phyloP scores from a whole-genome alignment of 2,329 filamentous ascomycete genomes.

The Botrytis elliptica region DNA sequence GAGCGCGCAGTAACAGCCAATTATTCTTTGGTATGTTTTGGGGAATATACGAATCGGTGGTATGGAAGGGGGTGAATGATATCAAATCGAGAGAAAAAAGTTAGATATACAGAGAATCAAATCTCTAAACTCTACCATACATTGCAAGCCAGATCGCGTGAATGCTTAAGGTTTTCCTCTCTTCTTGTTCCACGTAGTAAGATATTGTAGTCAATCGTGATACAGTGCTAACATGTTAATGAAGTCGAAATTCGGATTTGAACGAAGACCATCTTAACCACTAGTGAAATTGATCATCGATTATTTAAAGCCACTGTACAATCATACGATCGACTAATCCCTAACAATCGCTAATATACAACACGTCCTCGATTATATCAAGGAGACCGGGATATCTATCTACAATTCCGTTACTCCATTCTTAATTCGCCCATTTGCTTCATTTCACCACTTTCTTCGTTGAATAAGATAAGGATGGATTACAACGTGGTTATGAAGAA shows the following conservation, averaged over 20 bases:
- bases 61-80: neutral
- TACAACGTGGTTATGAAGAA: neutral
- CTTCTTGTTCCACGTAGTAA: neutral
- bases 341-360: conserved; percentile 7
- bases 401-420: neutral
- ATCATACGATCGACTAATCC: neutral
- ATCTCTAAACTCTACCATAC: neutral
- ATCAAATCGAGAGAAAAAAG: neutral
- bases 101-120: neutral
- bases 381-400: conserved; percentile 3
- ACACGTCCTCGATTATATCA: neutral
- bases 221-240: neutral
- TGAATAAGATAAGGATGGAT: neutral
- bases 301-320: neutral
- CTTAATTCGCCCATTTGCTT: neutral
- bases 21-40: neutral
- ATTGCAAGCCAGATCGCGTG: neutral
- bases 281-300: neutral
- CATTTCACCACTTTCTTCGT: neutral
- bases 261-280: neutral
- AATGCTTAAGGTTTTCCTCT: neutral
- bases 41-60: neutral
- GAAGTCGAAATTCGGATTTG: neutral
- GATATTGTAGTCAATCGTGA: neutral
- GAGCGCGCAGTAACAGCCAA: neutral